phyloP scores from a whole-genome alignment of 805 yeast genomes.

The Wickerhamomyces queroliae region DNA sequence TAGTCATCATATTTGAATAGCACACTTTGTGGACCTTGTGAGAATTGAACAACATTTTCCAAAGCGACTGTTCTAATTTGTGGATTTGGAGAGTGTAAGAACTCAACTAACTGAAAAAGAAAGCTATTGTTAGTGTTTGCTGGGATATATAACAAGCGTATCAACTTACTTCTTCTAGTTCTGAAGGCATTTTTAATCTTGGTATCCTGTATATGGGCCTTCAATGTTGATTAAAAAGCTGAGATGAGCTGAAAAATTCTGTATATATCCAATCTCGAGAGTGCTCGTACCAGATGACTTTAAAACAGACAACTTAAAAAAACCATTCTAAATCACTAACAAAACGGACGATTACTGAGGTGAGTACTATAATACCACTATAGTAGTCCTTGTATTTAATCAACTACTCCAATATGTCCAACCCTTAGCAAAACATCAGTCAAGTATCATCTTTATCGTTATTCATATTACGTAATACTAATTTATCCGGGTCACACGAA shows the following conservation, averaged over 20 bases:
- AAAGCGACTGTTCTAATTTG: conserved; percentile 80
- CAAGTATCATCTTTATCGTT: too few relatives aligned
- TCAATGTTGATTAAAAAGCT: background rate
- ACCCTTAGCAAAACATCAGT: too few relatives aligned
- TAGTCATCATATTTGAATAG: conserved; percentile 68
- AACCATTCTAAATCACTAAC: too few relatives aligned
- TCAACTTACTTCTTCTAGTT: conserved; percentile 40
- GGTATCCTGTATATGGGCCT: background rate
- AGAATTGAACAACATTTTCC: conserved; percentile 75
- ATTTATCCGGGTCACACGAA: too few relatives aligned
- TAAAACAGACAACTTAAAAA: background rate
- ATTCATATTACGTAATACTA: too few relatives aligned
- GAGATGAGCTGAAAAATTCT: background rate
- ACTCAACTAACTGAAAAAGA: conserved; percentile 52
- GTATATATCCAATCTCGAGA: background rate
- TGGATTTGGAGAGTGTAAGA: conserved; percentile 76
- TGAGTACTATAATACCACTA: too few relatives aligned
- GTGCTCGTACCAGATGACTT: background rate
- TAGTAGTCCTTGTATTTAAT: too few relatives aligned
- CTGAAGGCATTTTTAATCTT: conserved; percentile 36
- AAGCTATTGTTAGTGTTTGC: conserved; percentile 1
- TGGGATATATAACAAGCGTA: background rate
- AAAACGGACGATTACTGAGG: too few relatives aligned
- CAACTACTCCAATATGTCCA: too few relatives aligned
- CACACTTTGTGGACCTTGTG: conserved; percentile 60